Evolutionary conservation across 192 early-diverging fungal genomes (phyloP).

Genomic region (Haplosporangium gracile): DNA sequence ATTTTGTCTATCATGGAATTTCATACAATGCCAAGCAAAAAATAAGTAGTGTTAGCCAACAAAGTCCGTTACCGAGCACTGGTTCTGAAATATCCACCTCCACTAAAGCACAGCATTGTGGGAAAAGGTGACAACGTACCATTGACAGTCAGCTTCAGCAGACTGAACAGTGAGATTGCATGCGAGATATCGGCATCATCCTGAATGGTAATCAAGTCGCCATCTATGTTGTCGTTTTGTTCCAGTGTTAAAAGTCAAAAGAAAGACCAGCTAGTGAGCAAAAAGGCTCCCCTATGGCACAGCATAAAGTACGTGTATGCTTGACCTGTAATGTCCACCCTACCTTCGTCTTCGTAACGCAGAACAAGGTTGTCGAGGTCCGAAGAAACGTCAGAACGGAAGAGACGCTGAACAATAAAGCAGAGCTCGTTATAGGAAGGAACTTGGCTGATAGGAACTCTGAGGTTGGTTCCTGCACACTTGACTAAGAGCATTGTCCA

Average conservation of each 20-base stretch:
- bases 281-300: background rate
- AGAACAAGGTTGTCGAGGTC: slow-evolving; percentile 59
- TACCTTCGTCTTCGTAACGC: slow-evolving; percentile 65
- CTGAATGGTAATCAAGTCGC: slow-evolving; percentile 63
- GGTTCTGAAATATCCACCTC: background rate
- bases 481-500: slow-evolving; percentile 44
- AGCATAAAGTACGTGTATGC: background rate
- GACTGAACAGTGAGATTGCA: slow-evolving; percentile 59
- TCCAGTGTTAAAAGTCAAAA: background rate
- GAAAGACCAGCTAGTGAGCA: background rate
- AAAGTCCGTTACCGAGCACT: background rate
- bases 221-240: slow-evolving; percentile 39
- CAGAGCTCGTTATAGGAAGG: slow-evolving; percentile 67
- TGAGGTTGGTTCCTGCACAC: slow-evolving; percentile 59
- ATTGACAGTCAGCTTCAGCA: slow-evolving; percentile 62
- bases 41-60: background rate
- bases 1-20: slow-evolving; percentile 23
- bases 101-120: background rate
- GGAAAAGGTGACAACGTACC: slow-evolving; percentile 33
- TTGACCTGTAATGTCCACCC: background rate
- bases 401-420: slow-evolving; percentile 64
- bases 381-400: slow-evolving; percentile 44
- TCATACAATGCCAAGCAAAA: background rate
- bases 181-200: slow-evolving; percentile 66
- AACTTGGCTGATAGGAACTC: slow-evolving; percentile 62